Evolutionary conservation across 148 eudicot genomes (phyloP), one percentile per base, ranked within the genome.

Genomic region (Talinum fruticosum): DNA sequence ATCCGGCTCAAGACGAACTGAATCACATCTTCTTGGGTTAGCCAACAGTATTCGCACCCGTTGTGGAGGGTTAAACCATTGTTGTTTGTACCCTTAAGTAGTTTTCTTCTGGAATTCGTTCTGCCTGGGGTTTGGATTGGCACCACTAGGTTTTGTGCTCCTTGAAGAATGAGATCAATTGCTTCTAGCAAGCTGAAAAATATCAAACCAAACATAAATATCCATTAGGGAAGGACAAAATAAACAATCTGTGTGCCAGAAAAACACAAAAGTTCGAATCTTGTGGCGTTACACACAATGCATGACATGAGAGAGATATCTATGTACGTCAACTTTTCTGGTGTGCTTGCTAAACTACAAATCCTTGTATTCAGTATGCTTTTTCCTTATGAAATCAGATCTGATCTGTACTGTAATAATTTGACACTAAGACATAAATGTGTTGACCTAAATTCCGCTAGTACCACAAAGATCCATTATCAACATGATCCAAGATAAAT

Each of bases 21-120:
- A 54, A 95, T 81, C n/a, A 95, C 84, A 73, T 95, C 98, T 66
- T 92, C 97, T 41, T 84, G 93, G 4, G 97, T 92, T 59, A 95
- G 72, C 94, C 97, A 92, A 67, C 99, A 95, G 75, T 80, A 93
- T 74, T 90, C 93, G 1, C 74, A 85, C 29, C 93, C 89, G 41
- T 85, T 79, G 78, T 89, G 90, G 54, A 66, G 14, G 16, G 87
- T 82, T 2, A 83, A 41, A 13, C 73, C 81, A 66, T 65, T 24
- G 66, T 76, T 54, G 47, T 37, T 71, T 18, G 80, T 37, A 10
- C 84, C 67, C 74, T 77, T 81, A 23, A 59, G 79, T 6, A 72
- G 83, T 14, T 86, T 87, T 77, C 85, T 86, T 78, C 75, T 86
- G 8, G 87, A 79, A 30, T 49, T 59, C 26, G 73, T 65, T 54